A percentile compares a stretch with the other conserved stretches of the same genome.
Conservation (phyloP, 1,139 yeast species). For the Candida buenavistaensis region DNA sequence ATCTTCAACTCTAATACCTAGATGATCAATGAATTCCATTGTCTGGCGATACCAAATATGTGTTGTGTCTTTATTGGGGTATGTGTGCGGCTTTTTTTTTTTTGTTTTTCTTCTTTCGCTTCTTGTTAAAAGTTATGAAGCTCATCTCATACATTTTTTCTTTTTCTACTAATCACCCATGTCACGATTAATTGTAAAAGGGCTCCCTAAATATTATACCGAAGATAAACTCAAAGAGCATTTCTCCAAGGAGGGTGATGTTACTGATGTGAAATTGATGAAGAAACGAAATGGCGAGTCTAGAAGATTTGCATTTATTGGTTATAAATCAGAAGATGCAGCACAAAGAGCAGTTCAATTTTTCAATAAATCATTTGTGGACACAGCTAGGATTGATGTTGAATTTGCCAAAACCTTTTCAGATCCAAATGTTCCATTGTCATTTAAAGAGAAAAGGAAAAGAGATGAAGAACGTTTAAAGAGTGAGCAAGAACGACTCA, state of each 20-base stretch:
- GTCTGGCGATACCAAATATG: too few relatives aligned
- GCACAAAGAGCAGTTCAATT: conserved; percentile 78
- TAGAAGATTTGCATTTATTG: conserved; percentile 91
- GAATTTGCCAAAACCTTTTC: conserved; percentile 81
- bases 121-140: conserved; percentile 1
- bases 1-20: conserved; percentile 20
- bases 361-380: conserved; percentile 78
- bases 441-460: conserved; percentile 64
- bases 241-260: conserved; percentile 61
- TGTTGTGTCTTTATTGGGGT: background rate
- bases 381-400: conserved; percentile 78
- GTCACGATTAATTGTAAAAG: conserved; percentile 97
- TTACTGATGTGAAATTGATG: conserved; percentile 87
- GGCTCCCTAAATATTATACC: conserved; percentile 76
- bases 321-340: conserved; percentile 69
- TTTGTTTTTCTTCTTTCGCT: conserved; percentile 1
- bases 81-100: conserved; percentile 4
- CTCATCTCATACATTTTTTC: conserved; percentile 3
- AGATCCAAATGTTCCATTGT: conserved; percentile 76
- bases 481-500: conserved; percentile 54
- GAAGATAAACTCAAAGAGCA: conserved; percentile 75
- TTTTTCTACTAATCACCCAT: conserved; percentile 24
- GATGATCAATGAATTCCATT: conserved; percentile 23
- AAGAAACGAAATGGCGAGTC: conserved; percentile 81
- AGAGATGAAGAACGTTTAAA: conserved; percentile 53